Conservation (phyloP, 1,139 yeast genomes). For the Ogataea hybrid region DNA sequence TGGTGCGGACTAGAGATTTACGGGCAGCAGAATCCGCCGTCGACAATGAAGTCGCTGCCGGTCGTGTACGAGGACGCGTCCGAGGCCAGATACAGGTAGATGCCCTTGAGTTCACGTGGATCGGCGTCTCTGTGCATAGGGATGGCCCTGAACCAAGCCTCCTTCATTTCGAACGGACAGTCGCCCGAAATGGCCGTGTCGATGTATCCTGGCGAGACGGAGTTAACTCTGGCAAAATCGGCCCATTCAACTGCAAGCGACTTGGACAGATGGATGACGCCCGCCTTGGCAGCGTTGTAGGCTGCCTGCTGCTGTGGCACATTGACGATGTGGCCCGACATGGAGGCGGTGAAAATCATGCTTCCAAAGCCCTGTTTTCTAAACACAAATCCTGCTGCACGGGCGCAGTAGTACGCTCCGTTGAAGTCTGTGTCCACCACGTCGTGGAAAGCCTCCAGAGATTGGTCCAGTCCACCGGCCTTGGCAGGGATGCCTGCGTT, state of each 20-base stretch:
- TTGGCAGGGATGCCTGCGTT: conserved; percentile 83
- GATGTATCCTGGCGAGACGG: conserved; percentile 86
- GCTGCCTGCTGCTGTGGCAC: conserved; percentile 84
- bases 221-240: conserved; percentile 80
- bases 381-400: conserved; percentile 64
- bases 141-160: conserved; percentile 63
- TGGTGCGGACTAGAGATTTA: not conserved
- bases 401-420: conserved; percentile 57
- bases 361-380: conserved; percentile 71
- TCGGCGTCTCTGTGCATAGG: conserved; percentile 81
- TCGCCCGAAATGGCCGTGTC: conserved; percentile 64
- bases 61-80: conserved; percentile 83
- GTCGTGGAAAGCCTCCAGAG: conserved; percentile 52
- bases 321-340: conserved; percentile 87
- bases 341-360: conserved; percentile 77
- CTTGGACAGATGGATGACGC: conserved; percentile 67
- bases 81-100: conserved; percentile 78
- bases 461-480: conserved; percentile 48
- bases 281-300: conserved; percentile 89
- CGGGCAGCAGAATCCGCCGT: conserved; percentile 65
- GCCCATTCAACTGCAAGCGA: conserved; percentile 91
- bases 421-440: conserved; percentile 52
- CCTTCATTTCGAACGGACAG: conserved; percentile 49
- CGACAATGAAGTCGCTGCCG: conserved; percentile 75
- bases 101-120: conserved; percentile 78